phyloP scores from a whole-genome alignment of 495 filamentous ascomycete genomes.

The Xylaria nigripes region DNA sequence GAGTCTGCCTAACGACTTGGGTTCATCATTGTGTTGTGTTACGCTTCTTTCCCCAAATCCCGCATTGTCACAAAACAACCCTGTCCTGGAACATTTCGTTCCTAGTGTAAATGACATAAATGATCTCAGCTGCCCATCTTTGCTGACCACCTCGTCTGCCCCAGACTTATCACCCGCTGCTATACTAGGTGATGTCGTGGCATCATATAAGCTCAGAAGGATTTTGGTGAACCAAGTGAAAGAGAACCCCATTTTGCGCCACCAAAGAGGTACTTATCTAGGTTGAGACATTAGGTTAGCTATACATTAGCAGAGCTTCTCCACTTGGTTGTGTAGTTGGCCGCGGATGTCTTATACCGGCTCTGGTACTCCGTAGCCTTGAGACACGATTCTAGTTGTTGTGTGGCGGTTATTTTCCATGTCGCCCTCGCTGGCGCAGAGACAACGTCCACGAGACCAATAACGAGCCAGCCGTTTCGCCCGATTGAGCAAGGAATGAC shows the following conservation, averaged over 20 bases:
- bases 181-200: neutral
- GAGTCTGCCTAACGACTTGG: neutral
- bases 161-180: neutral
- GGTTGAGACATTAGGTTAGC: too few species aligned
- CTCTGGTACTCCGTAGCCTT: too few species aligned
- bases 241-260: neutral
- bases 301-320: too few species aligned
- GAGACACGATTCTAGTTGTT: neutral
- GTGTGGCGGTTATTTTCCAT: neutral
- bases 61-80: neutral
- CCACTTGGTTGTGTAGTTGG: too few species aligned
- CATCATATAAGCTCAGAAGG: neutral
- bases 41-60: constrained; percentile 1
- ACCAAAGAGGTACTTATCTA: too few species aligned
- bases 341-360: too few species aligned
- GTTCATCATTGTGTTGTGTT: neutral
- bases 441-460: neutral
- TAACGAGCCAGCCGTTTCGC: neutral
- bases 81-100: neutral
- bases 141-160: neutral
- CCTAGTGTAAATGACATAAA: neutral
- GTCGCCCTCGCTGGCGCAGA: neutral
- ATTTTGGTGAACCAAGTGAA: neutral
- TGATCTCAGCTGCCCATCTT: constrained; percentile 3
- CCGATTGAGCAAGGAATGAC: neutral